Percentiles rank a stretch among this genome's conserved stretches.
Conservation (phyloP, 2,329 filamentous ascomycete species). For the Claviceps sp. region DNA sequence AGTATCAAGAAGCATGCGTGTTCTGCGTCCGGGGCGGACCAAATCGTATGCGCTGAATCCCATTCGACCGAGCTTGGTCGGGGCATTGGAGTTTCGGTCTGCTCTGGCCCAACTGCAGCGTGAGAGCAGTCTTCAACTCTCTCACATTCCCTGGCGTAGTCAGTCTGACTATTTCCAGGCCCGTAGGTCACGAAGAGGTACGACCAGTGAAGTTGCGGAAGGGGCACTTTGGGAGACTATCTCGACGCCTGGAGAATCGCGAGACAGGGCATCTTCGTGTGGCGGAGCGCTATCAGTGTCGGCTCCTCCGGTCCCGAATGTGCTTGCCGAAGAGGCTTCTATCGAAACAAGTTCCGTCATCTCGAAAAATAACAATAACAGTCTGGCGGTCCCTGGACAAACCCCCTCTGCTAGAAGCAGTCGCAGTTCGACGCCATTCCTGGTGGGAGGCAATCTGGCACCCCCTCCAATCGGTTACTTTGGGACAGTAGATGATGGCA, state of each 20-base stretch:
- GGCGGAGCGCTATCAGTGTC: conserved; percentile 1
- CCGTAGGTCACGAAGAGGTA: conserved; percentile 13
- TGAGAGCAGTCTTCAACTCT: conserved; percentile 61
- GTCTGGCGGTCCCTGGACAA: conserved; percentile 6
- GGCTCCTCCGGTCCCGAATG: background rate
- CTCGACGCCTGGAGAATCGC: conserved; percentile 1
- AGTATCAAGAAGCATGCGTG: conserved; percentile 84
- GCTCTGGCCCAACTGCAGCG: conserved; percentile 77
- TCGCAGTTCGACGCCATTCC: conserved; percentile 16
- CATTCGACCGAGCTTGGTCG: conserved; percentile 84
- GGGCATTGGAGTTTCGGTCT: conserved; percentile 85
- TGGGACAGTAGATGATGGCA: conserved; percentile 2
- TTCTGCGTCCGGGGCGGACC: conserved; percentile 54
- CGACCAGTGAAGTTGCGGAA: conserved; percentile 14
- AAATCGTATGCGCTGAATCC: conserved; percentile 56
- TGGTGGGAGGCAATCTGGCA: conserved; percentile 27
- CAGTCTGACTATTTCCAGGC: conserved; percentile 22
- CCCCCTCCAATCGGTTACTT: conserved; percentile 22
- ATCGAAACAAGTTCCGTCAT: background rate
- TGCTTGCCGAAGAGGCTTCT: background rate
- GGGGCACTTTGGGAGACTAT: conserved; percentile 5
- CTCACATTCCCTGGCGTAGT: conserved; percentile 53
- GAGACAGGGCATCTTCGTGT: conserved; percentile 11
- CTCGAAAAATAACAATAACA: background rate
- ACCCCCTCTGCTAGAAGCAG: conserved; percentile 2